A percentile compares a stretch with the other conserved stretches of the same genome.
These are phyloP conservation scores for Penicillium oxalicum DNA, from an alignment of 2,329 filamentous ascomycete genomes.

Conservation along the genomic window DNA sequence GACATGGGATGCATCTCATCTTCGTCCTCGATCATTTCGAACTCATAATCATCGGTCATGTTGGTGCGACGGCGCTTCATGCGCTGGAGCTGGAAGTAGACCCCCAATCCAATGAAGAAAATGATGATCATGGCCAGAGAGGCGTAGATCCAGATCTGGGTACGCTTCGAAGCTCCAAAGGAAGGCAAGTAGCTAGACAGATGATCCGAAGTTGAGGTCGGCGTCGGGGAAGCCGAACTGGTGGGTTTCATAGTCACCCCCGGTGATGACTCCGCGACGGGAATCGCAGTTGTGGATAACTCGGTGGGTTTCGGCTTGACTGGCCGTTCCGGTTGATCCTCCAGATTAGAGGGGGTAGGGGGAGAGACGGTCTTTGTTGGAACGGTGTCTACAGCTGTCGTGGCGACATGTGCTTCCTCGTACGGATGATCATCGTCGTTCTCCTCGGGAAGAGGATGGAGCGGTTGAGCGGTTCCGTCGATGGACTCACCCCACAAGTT, in stretches of 20 bases:
- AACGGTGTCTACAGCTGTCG: constrained; percentile 53
- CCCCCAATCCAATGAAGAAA: constrained; percentile 75
- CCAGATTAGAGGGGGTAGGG: constrained; percentile 43
- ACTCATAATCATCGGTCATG: constrained; percentile 80
- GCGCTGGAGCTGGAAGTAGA: constrained; percentile 74
- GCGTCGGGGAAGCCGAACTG: constrained; percentile 25
- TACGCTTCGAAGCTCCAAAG: constrained; percentile 79
- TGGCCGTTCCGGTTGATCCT: constrained; percentile 61
- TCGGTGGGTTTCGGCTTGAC: constrained; percentile 53
- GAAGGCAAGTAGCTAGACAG: constrained; percentile 84
- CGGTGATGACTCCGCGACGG: constrained; percentile 8
- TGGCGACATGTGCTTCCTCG: constrained; percentile 54
- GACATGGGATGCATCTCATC: constrained; percentile 49
- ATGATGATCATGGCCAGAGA: constrained; percentile 74
- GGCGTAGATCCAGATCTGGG: constrained; percentile 90
- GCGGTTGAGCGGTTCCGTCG: constrained; percentile 64
- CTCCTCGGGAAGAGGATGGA: constrained; percentile 75
- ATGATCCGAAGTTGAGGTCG: constrained; percentile 46
- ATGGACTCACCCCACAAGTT: constrained; percentile 90
- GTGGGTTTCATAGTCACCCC: constrained; percentile 20
- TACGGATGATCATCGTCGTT: constrained; percentile 80
- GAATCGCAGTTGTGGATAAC: constrained; percentile 18
- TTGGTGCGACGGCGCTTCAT: constrained; percentile 69
- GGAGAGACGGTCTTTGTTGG: constrained; percentile 42
- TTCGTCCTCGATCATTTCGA: constrained; percentile 82